Conservation (phyloP, 2,329 filamentous ascomycete genomes). For the Ophiosphaerella narmari region DNA sequence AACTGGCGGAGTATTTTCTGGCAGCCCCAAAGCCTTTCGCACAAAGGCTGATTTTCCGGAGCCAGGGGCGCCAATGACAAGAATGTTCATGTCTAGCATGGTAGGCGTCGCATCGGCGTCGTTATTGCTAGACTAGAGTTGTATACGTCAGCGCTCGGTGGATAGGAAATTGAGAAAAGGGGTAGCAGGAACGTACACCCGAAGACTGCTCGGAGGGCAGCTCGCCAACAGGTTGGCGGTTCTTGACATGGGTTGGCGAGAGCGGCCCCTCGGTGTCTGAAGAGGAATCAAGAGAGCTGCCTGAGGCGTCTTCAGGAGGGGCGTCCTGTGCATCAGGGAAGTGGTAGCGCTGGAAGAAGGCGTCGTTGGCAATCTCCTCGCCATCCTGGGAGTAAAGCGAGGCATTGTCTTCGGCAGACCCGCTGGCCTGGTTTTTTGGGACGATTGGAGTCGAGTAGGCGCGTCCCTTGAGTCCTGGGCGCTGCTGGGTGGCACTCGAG, state of each 20-base stretch:
- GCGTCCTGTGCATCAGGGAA: slow-evolving; percentile 34
- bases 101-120: slow-evolving; percentile 37
- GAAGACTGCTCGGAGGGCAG: slow-evolving; percentile 26
- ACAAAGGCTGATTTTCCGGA: slow-evolving; percentile 66
- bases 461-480: slow-evolving; percentile 42
- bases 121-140: slow-evolving; percentile 31
- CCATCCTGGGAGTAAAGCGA: slow-evolving; percentile 62
- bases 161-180: slow-evolving; percentile 1
- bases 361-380: slow-evolving; percentile 45
- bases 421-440: slow-evolving; percentile 30
- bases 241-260: slow-evolving; percentile 40
- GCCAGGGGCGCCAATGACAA: slow-evolving; percentile 58
- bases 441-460: slow-evolving; percentile 45
- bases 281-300: slow-evolving; percentile 36
- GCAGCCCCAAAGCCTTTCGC: slow-evolving; percentile 60
- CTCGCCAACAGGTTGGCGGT: slow-evolving; percentile 26
- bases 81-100: slow-evolving; percentile 62
- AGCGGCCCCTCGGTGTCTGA: slow-evolving; percentile 47
- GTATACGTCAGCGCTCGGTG: slow-evolving; percentile 21
- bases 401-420: slow-evolving; percentile 20
- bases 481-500: slow-evolving; percentile 17
- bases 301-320: slow-evolving; percentile 25
- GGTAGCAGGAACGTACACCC: slow-evolving; percentile 24
- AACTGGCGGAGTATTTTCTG: slow-evolving; percentile 48
- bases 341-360: slow-evolving; percentile 50